Percentiles rank a stretch among this genome's conserved stretches.
Conservation (phyloP, 305 asterid genomes). For the Ruellia speciosa region DNA sequence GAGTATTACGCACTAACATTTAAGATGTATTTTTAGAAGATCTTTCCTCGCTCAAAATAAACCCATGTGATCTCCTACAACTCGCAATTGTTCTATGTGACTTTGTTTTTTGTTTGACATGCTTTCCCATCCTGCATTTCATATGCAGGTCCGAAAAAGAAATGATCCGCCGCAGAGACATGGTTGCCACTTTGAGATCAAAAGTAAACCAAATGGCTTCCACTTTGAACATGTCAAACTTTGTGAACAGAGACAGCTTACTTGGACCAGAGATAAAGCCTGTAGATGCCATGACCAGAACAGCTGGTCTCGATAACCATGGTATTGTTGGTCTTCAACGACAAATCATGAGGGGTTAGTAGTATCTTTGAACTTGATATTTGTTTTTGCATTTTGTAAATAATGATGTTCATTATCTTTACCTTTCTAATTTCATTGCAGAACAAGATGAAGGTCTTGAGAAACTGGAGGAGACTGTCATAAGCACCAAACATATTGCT, state of each 20-base stretch:
- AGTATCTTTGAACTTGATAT: conserved; percentile 13
- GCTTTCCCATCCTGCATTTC: conserved; percentile 1
- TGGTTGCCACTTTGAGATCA: conserved; percentile 53
- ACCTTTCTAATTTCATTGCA: conserved; percentile 16
- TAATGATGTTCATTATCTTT: not conserved
- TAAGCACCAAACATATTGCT: conserved; percentile 61
- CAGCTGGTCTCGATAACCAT: conserved; percentile 52
- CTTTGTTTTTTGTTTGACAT: not conserved
- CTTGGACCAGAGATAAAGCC: conserved; percentile 84
- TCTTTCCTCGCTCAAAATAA: too few species aligned
- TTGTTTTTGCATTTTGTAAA: conserved; percentile 1
- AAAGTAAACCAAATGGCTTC: conserved; percentile 85
- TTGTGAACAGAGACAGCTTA: conserved; percentile 80
- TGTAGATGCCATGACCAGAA: conserved; percentile 62
- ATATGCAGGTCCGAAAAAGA: conserved; percentile 67
- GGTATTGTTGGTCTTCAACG: conserved; percentile 64
- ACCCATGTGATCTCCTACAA: too few species aligned
- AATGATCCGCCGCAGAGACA: conserved; percentile 78
- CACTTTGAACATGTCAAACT: conserved; percentile 72
- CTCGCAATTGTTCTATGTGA: not conserved
- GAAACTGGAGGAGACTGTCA: conserved; percentile 50
- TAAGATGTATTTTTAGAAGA: too few species aligned
- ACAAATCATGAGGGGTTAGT: conserved; percentile 57
- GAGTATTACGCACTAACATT: too few species aligned
- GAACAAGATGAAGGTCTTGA: conserved; percentile 71